These are phyloP conservation scores for Chenopodium berlandieri DNA, from an alignment of 148 eudicot species.

Conservation along the genomic window DNA sequence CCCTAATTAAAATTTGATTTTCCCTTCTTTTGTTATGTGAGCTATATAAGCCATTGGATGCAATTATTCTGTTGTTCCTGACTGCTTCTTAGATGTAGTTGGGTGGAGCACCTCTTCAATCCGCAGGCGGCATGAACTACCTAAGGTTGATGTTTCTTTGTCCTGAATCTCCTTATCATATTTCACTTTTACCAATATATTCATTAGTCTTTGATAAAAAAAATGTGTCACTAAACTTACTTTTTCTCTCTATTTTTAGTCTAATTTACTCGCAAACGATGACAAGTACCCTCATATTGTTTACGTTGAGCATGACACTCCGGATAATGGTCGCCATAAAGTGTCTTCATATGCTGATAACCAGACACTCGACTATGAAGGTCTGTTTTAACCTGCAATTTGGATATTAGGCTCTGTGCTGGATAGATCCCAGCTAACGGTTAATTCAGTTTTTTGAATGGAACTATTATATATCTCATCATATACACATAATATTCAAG, in stretches of 20 bases:
- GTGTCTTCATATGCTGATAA: constrained; percentile 33
- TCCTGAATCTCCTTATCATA: background rate
- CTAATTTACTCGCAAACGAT: constrained; percentile 53
- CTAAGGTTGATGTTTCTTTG: constrained; percentile 40
- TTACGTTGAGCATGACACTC: constrained; percentile 41
- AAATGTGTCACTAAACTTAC: background rate
- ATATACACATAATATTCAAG: background rate
- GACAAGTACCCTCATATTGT: constrained; percentile 77
- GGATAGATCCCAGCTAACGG: background rate
- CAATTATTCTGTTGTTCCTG: constrained; percentile 32
- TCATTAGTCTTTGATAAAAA: constrained; percentile 9
- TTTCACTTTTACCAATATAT: background rate
- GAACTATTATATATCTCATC: background rate
- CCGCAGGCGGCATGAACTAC: constrained; percentile 80
- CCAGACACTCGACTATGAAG: constrained; percentile 60
- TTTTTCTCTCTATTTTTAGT: constrained; percentile 33
- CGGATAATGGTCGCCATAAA: constrained; percentile 25
- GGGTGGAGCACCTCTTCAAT: constrained; percentile 97
- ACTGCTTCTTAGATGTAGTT: constrained; percentile 62
- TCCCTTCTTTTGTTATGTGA: background rate
- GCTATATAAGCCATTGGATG: background rate
- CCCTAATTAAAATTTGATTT: background rate
- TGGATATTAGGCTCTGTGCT: background rate
- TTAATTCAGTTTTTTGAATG: no score
- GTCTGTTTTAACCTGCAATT: constrained; percentile 29